Evolutionary conservation across 2,329 filamentous ascomycete genomes (phyloP), one percentile per base, ranked within the genome.

Genomic region (Stagonosporopsis tanaceti): DNA sequence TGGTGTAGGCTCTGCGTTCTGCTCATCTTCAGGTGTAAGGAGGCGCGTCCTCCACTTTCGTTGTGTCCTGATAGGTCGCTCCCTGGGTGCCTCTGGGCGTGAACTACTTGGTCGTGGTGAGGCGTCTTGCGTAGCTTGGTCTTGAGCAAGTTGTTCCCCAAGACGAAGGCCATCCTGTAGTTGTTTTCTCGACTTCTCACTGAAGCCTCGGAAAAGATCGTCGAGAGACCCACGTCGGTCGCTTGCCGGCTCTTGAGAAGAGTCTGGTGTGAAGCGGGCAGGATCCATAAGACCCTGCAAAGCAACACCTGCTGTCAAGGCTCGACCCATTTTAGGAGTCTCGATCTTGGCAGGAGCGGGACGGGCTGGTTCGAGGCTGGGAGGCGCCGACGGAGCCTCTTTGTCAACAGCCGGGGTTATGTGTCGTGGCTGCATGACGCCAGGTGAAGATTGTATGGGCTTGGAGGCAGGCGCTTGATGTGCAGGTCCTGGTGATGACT

Each of bases 201-300:
- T 74, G 58, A 78, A 79, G 2, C 74, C 75, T 30, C 70, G 69
- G 61, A 78, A 78, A 1, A 77, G 60, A 45, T 76, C 70, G 28
- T 77, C 73, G 2, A 77, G 65, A 28, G 63, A 61, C 34, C 61
- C 66, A 34, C 61, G 68, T 39, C 66, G 67, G 50, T 66, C 64
- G 9, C 63, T 59, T 12, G 60, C 40, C 37, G 56, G 50, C 59
- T 62, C 62, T 35, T 68, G 64, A 24, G 67, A 62, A 41, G 67
- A 60, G 38, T 69, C 61, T 15, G 72, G 71, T 12, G 72, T 75
- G 8, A 66, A 51, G 25, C 68, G 68, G 50, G 32, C 60, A 5
- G 71, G 70, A 53, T 76, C 73, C 17, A 77, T 37, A 6, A 76
- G 55, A 12, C 74, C 76, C 61, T 77, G 75, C 8, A 78, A 66